Conservation (phyloP, 2,329 filamentous ascomycete genomes). For the Fusarium dimerum region DNA sequence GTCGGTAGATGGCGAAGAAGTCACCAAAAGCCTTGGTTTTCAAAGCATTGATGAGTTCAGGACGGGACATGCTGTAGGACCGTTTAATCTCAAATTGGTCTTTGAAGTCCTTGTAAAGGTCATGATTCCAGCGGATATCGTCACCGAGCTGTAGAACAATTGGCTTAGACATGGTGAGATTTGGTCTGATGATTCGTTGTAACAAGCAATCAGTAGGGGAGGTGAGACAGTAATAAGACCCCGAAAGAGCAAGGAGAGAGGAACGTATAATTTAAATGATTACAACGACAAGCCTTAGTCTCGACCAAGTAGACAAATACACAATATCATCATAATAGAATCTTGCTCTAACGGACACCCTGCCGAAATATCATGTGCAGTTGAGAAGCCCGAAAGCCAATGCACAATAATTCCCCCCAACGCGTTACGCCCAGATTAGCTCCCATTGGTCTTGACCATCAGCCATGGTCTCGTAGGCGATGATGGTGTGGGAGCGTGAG, state of each 20-base stretch:
- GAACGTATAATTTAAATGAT: constrained; percentile 1
- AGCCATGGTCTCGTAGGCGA: neutral
- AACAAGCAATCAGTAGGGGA: neutral
- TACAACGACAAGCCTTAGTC: neutral
- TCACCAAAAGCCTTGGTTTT: constrained; percentile 26
- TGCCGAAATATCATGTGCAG: neutral
- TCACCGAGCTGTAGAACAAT: constrained; percentile 31
- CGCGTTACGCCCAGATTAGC: neutral
- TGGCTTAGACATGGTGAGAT: constrained; percentile 23
- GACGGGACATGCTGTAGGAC: constrained; percentile 28
- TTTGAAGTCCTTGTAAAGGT: constrained; percentile 24
- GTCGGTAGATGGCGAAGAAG: constrained; percentile 28
- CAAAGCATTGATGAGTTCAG: constrained; percentile 26
- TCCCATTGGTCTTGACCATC: neutral
- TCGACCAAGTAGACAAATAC: neutral
- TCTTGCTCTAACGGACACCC: neutral
- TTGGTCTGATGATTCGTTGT: neutral
- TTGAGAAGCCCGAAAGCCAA: neutral
- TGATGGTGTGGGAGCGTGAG: neutral
- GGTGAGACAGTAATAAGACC: neutral
- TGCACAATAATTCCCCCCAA: neutral
- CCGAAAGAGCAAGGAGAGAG: neutral
- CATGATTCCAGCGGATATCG: constrained; percentile 30
- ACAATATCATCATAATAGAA: neutral
- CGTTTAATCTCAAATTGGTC: constrained; percentile 26